A percentile compares a stretch with the other conserved stretches of the same genome.
phyloP scores from a whole-genome alignment of 2,329 filamentous ascomycete genomes.

The Graphilbum ipis-grandicollis region DNA sequence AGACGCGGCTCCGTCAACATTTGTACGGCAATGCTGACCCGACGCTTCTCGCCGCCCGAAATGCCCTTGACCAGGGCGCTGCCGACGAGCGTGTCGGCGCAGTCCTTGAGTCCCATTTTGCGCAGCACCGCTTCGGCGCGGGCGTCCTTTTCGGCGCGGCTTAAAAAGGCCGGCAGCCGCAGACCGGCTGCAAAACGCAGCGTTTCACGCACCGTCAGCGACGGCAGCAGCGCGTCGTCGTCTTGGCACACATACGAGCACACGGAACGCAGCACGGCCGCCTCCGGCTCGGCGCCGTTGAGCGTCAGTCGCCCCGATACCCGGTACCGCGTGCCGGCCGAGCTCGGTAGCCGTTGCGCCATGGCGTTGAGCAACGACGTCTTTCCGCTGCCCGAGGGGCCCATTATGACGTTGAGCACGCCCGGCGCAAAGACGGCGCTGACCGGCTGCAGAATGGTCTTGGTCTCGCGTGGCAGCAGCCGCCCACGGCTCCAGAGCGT shows the following conservation, averaged over 20 bases:
- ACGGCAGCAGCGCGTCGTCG: slow-evolving; percentile 76
- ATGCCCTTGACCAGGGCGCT: slow-evolving; percentile 75
- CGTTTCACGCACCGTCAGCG: slow-evolving; percentile 73
- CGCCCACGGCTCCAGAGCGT: slow-evolving; percentile 68
- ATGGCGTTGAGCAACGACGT: slow-evolving; percentile 77
- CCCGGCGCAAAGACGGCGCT: slow-evolving; percentile 90
- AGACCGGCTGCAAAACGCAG: slow-evolving; percentile 61
- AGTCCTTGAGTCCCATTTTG: slow-evolving; percentile 75
- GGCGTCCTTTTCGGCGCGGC: slow-evolving; percentile 54
- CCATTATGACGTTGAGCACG: slow-evolving; percentile 77
- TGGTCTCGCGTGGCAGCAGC: slow-evolving; percentile 51
- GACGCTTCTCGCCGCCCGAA: slow-evolving; percentile 52
- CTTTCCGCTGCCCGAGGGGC: slow-evolving; percentile 78
- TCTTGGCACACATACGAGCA: slow-evolving; percentile 87
- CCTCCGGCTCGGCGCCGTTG: slow-evolving; percentile 48
- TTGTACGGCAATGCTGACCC: slow-evolving; percentile 82
- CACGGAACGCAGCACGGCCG: slow-evolving; percentile 75
- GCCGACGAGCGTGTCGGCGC: slow-evolving; percentile 78
- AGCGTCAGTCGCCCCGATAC: slow-evolving; percentile 68
- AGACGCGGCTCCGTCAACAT: slow-evolving; percentile 79
- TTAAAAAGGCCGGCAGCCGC: slow-evolving; percentile 22
- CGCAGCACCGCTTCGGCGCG: slow-evolving; percentile 87
- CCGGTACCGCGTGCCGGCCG: slow-evolving; percentile 39
- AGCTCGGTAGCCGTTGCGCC: slow-evolving; percentile 51
- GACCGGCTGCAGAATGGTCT: slow-evolving; percentile 47